phyloP scores from a whole-genome alignment of 2,329 filamentous ascomycete genomes.

The Raffaelea ambrosiae region DNA sequence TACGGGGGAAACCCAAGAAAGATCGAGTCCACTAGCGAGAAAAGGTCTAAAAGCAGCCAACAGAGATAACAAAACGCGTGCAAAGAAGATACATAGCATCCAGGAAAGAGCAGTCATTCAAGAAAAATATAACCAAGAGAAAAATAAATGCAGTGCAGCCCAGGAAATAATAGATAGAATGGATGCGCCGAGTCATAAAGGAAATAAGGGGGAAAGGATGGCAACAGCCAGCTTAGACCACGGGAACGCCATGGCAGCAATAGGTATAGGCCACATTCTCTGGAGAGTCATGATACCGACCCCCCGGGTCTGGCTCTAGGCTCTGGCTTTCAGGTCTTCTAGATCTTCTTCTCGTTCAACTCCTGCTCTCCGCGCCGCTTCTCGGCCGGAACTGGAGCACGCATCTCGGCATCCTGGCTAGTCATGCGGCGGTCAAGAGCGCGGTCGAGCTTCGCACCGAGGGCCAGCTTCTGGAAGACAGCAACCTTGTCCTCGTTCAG shows the following conservation, averaged over 20 bases:
- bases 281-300: too few relatives aligned
- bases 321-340: too few relatives aligned
- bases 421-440: constrained; percentile 81
- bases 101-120: not conserved
- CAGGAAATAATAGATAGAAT: not conserved
- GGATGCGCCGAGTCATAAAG: not conserved
- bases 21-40: too few relatives aligned
- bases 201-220: not conserved
- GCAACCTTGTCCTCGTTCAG: constrained; percentile 73
- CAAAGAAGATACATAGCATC: not conserved
- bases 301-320: too few relatives aligned
- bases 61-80: not conserved
- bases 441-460: constrained; percentile 84
- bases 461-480: constrained; percentile 74
- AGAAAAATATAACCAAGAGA: not conserved
- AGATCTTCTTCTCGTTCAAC: too few relatives aligned
- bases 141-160: not conserved
- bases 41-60: not conserved
- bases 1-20: too few relatives aligned
- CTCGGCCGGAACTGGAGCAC: constrained; percentile 33
- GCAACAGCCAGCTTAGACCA: too few relatives aligned
- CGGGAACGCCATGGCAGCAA: too few relatives aligned
- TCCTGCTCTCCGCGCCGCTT: too few relatives aligned
- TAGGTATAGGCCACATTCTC: too few relatives aligned
- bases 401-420: constrained; percentile 80